phyloP scores from a whole-genome alignment of 1,139 yeast genomes.

The Geotrichum candidum region DNA sequence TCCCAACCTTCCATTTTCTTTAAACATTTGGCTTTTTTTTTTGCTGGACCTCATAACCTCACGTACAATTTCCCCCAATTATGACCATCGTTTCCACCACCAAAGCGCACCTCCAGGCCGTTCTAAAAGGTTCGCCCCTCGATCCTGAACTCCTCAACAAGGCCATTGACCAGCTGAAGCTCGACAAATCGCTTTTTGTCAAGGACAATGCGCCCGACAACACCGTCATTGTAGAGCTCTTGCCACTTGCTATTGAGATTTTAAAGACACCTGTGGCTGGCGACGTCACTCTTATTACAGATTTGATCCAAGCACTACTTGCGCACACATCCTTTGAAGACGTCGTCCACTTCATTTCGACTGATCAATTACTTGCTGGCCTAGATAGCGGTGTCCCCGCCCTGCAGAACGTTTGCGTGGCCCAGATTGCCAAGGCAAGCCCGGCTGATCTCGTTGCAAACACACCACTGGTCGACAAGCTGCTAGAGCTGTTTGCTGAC shows the following conservation, averaged over 20 bases:
- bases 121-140: conserved; percentile 6
- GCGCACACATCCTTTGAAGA: conserved; percentile 22
- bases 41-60: not conserved
- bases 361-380: conserved; percentile 23
- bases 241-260: conserved; percentile 22
- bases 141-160: conserved; percentile 19
- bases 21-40: not conserved
- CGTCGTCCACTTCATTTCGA: conserved; percentile 21
- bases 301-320: conserved; percentile 23
- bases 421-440: conserved; percentile 21
- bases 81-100: not conserved
- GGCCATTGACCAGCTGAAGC: conserved; percentile 19
- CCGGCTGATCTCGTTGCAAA: conserved; percentile 25
- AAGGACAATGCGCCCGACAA: conserved; percentile 15
- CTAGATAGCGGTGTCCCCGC: conserved; percentile 22
- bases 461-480: conserved; percentile 22
- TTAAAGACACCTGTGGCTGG: conserved; percentile 18
- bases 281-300: conserved; percentile 20
- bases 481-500: conserved; percentile 20
- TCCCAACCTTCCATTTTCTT: not conserved
- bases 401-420: conserved; percentile 22
- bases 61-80: not conserved
- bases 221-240: conserved; percentile 12
- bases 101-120: conserved; percentile 8
- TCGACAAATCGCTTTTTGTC: conserved; percentile 19